Percentiles rank a stretch among this genome's conserved stretches.
phyloP scores from a whole-genome alignment of 371 early-diverging fungal species.

The Entomophthora muscae region DNA sequence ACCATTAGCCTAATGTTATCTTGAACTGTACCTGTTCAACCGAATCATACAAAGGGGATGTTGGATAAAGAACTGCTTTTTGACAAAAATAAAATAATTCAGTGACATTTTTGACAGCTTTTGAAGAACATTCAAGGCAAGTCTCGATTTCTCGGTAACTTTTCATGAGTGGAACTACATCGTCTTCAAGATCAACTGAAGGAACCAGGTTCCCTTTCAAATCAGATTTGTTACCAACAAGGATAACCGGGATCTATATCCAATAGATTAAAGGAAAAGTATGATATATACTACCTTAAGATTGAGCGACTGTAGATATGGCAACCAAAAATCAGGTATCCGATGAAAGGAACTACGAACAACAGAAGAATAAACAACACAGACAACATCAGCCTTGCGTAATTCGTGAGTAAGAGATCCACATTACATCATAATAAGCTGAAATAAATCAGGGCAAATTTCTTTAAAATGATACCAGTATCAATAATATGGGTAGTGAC shows the following conservation, averaged over 20 bases:
- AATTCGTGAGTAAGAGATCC: conserved; percentile 78
- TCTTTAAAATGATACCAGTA: conserved; percentile 40
- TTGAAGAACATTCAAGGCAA: conserved; percentile 93
- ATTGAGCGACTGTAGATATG: conserved; percentile 73
- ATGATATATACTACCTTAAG: conserved; percentile 44
- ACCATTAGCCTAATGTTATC: not conserved
- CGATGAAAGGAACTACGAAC: conserved; percentile 66
- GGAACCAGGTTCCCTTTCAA: conserved; percentile 61
- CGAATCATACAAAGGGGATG: conserved; percentile 87
- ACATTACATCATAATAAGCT: conserved; percentile 72
- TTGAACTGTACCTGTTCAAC: conserved; percentile 54
- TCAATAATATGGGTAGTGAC: conserved; percentile 93
- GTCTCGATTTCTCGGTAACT: conserved; percentile 98
- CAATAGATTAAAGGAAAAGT: not conserved
- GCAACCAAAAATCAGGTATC: conserved; percentile 76
- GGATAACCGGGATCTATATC: conserved; percentile 87
- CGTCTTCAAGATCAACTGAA: conserved; percentile 68
- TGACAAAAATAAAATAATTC: conserved; percentile 98
- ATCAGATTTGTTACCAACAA: conserved; percentile 96
- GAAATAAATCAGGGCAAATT: conserved; percentile 7
- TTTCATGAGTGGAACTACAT: conserved; percentile 91
- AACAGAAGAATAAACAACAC: conserved; percentile 84
- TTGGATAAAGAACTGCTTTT: conserved; percentile 93
- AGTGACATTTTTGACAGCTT: conserved; percentile 77
- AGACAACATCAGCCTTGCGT: conserved; percentile 87